Evolutionary conservation across 1,284 basidiomycete genomes (phyloP).

Genomic region (Papiliotrema fonsecae): DNA sequence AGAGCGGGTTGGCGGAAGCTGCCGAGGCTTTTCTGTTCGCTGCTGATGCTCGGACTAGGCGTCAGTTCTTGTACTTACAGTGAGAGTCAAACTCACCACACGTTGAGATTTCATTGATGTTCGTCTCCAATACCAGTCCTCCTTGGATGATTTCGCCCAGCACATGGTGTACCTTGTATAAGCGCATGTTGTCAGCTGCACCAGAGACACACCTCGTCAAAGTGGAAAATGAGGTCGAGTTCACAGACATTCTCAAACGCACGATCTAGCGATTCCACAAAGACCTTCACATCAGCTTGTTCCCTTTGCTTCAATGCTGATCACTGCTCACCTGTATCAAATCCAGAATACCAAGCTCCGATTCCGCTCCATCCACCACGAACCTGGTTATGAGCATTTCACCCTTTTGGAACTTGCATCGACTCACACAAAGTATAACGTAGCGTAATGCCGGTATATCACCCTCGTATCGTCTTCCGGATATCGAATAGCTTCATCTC

Average conservation of each 20-base stretch:
- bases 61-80: background rate
- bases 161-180: constrained; percentile 78
- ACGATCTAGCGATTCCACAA: constrained; percentile 92
- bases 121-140: constrained; percentile 96
- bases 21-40: constrained; percentile 41
- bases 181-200: background rate
- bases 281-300: constrained; percentile 57
- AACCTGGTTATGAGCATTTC: constrained; percentile 52
- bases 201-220: constrained; percentile 71
- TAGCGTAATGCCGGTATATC: constrained; percentile 71
- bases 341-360: constrained; percentile 92
- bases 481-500: constrained; percentile 23
- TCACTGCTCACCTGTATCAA: constrained; percentile 75
- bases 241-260: constrained; percentile 99
- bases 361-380: constrained; percentile 90
- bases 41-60: constrained; percentile 30
- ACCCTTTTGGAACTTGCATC: background rate
- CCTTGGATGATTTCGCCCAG: constrained; percentile 94
- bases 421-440: constrained; percentile 78
- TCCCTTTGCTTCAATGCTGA: background rate
- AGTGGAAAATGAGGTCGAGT: constrained; percentile 96
- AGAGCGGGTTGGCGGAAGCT: constrained; percentile 38
- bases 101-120: constrained; percentile 80
- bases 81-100: constrained; percentile 56
- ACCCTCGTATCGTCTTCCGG: constrained; percentile 49